phyloP scores from a whole-genome alignment of 1,284 basidiomycete genomes.

The Trametes pubescens region DNA sequence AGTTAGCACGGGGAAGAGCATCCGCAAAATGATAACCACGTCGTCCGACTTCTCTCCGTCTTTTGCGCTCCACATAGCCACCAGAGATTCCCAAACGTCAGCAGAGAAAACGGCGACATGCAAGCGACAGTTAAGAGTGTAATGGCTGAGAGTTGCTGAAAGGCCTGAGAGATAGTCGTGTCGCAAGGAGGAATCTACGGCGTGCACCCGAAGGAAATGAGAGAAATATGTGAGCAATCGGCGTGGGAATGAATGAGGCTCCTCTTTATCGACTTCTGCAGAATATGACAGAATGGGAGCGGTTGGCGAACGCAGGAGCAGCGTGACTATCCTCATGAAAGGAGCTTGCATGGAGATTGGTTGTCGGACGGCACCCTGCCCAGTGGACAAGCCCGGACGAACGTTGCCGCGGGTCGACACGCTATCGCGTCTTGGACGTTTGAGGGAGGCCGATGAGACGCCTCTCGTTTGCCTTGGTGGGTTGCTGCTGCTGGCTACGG shows the following conservation, averaged over 20 bases:
- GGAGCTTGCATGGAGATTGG: conserved; percentile 74
- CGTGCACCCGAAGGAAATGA: conserved; percentile 71
- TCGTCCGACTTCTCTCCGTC: conserved; percentile 73
- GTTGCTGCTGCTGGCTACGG: conserved; percentile 39
- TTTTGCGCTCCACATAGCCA: conserved; percentile 80
- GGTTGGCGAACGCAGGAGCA: conserved; percentile 68
- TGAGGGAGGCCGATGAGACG: conserved; percentile 38
- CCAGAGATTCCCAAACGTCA: conserved; percentile 68
- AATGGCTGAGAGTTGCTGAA: conserved; percentile 71
- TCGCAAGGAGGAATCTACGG: conserved; percentile 77
- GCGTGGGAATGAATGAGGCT: conserved; percentile 22
- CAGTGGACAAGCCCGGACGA: not conserved
- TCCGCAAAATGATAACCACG: conserved; percentile 72
- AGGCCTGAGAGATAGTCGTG: conserved; percentile 75
- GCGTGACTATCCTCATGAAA: conserved; percentile 70
- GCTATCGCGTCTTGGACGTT: conserved; percentile 41
- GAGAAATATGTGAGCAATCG: conserved; percentile 48
- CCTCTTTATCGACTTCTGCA: not conserved
- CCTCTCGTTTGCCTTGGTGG: not conserved
- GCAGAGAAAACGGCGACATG: conserved; percentile 67
- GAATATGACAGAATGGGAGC: conserved; percentile 59
- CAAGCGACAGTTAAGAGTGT: conserved; percentile 75
- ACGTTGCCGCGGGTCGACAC: not conserved
- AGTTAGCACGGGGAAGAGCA: conserved; percentile 77
- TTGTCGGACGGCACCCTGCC: conserved; percentile 32